Evolutionary conservation across 2,329 filamentous ascomycete species (phyloP).

Genomic region (Colletotrichum sp.): DNA sequence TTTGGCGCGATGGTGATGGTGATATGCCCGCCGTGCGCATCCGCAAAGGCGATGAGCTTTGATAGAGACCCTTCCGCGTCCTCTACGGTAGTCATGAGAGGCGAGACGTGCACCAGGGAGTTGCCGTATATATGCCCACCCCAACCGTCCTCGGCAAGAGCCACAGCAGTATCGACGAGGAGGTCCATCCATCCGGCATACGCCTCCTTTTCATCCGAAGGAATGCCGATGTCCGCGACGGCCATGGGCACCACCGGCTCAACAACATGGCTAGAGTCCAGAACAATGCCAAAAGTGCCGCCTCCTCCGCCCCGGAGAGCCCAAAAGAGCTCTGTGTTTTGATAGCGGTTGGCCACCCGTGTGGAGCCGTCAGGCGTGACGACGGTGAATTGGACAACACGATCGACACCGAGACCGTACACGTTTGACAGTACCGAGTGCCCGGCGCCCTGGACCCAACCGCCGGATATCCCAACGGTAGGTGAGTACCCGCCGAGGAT

Average conservation of each 20-base stretch:
- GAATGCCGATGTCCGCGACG: neutral
- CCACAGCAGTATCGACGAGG: fast-evolving
- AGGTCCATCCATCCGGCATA: fast-evolving
- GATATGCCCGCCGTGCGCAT: neutral
- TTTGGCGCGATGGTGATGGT: neutral
- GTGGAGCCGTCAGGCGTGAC: neutral
- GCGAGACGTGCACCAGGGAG: neutral
- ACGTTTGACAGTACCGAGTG: neutral
- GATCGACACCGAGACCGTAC: neutral
- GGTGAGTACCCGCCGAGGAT: neutral
- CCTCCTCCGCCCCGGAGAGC: neutral
- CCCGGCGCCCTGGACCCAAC: neutral
- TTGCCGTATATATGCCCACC: neutral
- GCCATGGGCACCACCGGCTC: neutral
- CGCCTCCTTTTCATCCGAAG: fast-evolving
- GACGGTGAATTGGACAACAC: neutral
- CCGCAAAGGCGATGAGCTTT: neutral
- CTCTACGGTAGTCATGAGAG: neutral
- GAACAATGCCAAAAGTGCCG: neutral
- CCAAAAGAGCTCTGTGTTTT: neutral
- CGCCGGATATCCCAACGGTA: neutral
- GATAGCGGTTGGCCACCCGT: neutral
- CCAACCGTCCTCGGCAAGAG: neutral
- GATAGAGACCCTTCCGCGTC: neutral
- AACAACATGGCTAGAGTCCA: neutral